Evolutionary conservation across 257 asterid genomes (phyloP), one percentile per base, ranked within the genome.

Genomic region (Solanum tarijense): DNA sequence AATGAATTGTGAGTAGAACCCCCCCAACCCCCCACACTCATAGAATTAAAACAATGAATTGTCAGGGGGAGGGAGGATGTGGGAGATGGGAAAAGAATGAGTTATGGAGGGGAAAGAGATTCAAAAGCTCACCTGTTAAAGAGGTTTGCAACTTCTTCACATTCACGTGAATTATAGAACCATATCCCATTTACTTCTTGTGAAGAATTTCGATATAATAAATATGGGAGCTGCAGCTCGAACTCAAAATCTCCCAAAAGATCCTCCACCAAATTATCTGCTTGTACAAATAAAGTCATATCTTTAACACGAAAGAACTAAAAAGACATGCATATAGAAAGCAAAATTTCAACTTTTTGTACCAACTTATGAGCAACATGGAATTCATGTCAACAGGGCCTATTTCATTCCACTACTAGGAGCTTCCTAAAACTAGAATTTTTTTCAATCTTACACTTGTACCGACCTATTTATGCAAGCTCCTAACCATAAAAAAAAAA

Each of bases 161-260:
- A 94, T 84, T 95, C 99, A 48, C 92, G 96, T 23, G 94, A 86
- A 89, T 94, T 91, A 62, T 95, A 96, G 89, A 96, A 96, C 99
- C 99, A 96, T 93, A 96, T 94, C 58, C 99, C 98, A 93, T 95
- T 96, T 79, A 95, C 96, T 91, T 95, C 99, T 88, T 93, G 95
- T 72, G 95, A 90, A 34, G 98, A 94, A 89, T 95, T 96, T 87
- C 94, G 93, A 88, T 95, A 94, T 84, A 96, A 89, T 79, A 96
- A 88, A 94, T 95, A 95, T 71, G 99, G 98, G 86, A 92, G 88
- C 88, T 96, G 98, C 89, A 96, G 92, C 91, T 96, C 99, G 41
- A 89, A 93, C 92, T 92, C 98, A 90, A 96, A 95, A 91, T 94
- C 98, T 74, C 95, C 98, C 92, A 93, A 89, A 86, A 96, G 96